Base-by-base conservation (phyloP, 2,329 filamentous ascomycete genomes). In the Coleophoma cylindrospora region DNA sequence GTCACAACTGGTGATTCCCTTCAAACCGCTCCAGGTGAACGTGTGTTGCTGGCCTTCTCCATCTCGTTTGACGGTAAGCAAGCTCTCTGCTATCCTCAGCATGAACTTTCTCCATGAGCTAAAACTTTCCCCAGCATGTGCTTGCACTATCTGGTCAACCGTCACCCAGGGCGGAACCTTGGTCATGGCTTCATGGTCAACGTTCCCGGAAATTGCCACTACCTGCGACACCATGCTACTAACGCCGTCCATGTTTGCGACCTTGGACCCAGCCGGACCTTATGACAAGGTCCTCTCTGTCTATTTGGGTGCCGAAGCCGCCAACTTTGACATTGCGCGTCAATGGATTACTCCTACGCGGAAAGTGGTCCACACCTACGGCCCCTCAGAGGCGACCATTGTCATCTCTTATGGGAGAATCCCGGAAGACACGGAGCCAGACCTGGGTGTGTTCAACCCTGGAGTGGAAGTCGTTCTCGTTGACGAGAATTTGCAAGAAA, bases 351-450 rank as follows among this genome's bases (percentile, higher is more conserved):
- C 37, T 12, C 46, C 49, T 0, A 36, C 17, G 7, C 41, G 54
- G 15, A 43, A 38, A 15, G 22, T 57, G n/a, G 57, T 51, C 40
- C 56, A 58, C 36, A 40, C 38, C 13, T 59, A 58, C 34, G 57
- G 56, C 5, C 56, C 57, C 17, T 51, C 56, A 15, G 56, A 59
- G 47, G n/a, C 32, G 9, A 57, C 57, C 3, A 10, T 8, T 37
- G 21, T 27, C 2, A 50, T 50, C 22, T n/a, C 21, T 6, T 36
- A 10, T n/a, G 34, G 34, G 34, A 36, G 34, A 36, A n/a, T 36
- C 34, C 34, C 34, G 10, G 34, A 36, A 36, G 34, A 36, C 34
- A 36, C 34, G 34, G 34, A 36, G 34, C 34, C 34, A 36, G 34
- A 36, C 34, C 19, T 50, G 6, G 48, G 48, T n/a, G 43, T 44